phyloP scores from a whole-genome alignment of 2,329 filamentous ascomycete species.

The Fusarium humuli region DNA sequence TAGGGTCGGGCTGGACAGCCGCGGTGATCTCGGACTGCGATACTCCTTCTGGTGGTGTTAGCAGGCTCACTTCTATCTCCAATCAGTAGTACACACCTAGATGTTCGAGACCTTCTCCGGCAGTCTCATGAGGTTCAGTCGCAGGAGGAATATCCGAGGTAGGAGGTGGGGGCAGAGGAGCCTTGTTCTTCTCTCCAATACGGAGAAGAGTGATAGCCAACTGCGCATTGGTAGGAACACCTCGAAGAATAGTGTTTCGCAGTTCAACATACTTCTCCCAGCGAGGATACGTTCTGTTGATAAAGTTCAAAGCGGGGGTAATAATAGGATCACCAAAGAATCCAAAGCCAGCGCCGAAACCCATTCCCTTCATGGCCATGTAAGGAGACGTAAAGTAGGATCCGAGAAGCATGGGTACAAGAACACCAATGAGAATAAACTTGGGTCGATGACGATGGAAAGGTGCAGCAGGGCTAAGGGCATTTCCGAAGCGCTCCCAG shows the following conservation, averaged over 20 bases:
- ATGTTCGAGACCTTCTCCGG: conserved; percentile 52
- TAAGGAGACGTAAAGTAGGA: conserved; percentile 69
- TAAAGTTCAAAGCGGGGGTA: conserved; percentile 65
- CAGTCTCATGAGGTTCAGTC: conserved; percentile 57
- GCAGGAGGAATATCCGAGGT: conserved; percentile 52
- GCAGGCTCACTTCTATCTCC: neutral
- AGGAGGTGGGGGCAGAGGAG: conserved; percentile 75
- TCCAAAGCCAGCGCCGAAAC: conserved; percentile 75
- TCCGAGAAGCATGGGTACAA: conserved; percentile 63
- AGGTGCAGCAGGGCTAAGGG: conserved; percentile 71
- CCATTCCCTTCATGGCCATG: conserved; percentile 71
- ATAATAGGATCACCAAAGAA: conserved; percentile 87
- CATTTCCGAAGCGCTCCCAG: conserved; percentile 65
- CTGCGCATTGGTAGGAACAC: conserved; percentile 88
- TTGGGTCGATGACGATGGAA: conserved; percentile 67
- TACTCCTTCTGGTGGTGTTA: conserved; percentile 56
- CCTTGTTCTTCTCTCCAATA: conserved; percentile 83
- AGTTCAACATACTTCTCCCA: conserved; percentile 82
- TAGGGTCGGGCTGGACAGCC: conserved; percentile 63
- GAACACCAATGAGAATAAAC: conserved; percentile 63
- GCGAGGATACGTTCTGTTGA: conserved; percentile 72
- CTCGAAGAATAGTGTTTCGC: conserved; percentile 80
- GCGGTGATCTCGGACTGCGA: conserved; percentile 73
- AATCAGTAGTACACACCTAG: conserved; percentile 47
- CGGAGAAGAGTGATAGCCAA: conserved; percentile 83